Evolutionary conservation across 176 grass and related monocot species (phyloP), one percentile per base, ranked within the genome.

Genomic region (Musa itinerans): DNA sequence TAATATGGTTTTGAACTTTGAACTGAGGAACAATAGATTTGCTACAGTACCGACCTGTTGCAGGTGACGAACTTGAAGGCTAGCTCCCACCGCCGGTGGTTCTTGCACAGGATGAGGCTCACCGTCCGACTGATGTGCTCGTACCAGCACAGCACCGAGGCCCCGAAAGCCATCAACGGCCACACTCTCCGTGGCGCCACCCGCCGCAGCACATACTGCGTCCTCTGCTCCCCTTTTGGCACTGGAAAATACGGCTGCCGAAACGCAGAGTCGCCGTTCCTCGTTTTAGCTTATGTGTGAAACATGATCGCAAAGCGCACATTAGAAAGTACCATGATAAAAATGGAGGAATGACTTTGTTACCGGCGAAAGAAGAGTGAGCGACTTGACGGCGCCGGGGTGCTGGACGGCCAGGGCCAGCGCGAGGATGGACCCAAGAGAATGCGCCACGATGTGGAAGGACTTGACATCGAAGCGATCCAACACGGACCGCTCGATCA

Each of bases 131-230:
- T 84, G 61, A 97, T 88, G 86, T 97, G 94, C 86, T 97, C 90
- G 88, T 97, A 97, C 94, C 93, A 97, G 78, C 93, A 97, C 50
- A 87, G 78, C 19, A 97, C 86, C 19, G 93, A 97, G 17, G 93
- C 87, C 0, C 93, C 93, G 76, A 92, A 90, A 3, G 87, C 85
- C 53, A 97, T 90, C 67, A 85, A 2, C 75, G 93, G 93, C 93
- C 93, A 97, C 65, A 97, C 85, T 77, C 90, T 83, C 66, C 93
- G 81, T 71, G 93, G 90, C 71, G 93, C 93, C 86, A 97, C 93
- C 68, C 78, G 85, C 62, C 93, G 74, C 15, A 97, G 82, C 78
- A 93, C 83, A 78, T 97, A 88, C 78, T 85, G 93, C 81, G 93
- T 93, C 63, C 87, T 85, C 2, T 62, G 77, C 76, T 90, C 81